phyloP scores from a whole-genome alignment of 108 stramenopile species.

The Chaetoceros muelleri region DNA sequence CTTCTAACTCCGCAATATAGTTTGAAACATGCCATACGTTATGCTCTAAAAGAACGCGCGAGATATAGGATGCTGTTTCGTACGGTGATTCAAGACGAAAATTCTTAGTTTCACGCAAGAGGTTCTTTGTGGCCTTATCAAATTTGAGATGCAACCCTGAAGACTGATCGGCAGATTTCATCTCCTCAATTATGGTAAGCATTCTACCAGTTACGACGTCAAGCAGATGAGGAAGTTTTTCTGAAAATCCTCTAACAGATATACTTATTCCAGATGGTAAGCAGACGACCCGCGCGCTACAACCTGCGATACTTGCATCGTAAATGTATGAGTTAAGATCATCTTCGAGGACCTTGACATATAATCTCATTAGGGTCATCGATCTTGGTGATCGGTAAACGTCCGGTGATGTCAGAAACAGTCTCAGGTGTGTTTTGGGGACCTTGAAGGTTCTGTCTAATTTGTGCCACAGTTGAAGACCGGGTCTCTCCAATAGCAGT shows the following conservation, averaged over 20 bases:
- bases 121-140: slow-evolving; percentile 49
- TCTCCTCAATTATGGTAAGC: slow-evolving; percentile 61
- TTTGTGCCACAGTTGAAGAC: slow-evolving; percentile 73
- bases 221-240: slow-evolving; percentile 70
- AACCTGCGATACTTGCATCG: slow-evolving; percentile 82
- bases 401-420: slow-evolving; percentile 55
- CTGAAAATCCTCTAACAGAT: slow-evolving; percentile 73
- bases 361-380: slow-evolving; percentile 77
- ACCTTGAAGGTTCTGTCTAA: slow-evolving; percentile 71
- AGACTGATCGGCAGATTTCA: slow-evolving; percentile 61
- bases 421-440: slow-evolving; percentile 56
- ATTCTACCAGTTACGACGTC: slow-evolving; percentile 66
- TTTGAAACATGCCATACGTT: slow-evolving; percentile 77
- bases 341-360: slow-evolving; percentile 67
- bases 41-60: slow-evolving; percentile 59
- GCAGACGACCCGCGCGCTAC: slow-evolving; percentile 48
- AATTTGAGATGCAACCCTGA: slow-evolving; percentile 48
- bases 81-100: slow-evolving; percentile 69
- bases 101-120: slow-evolving; percentile 82
- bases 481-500: slow-evolving; percentile 35
- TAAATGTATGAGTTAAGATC: slow-evolving; percentile 79
- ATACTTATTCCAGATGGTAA: slow-evolving; percentile 54
- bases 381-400: slow-evolving; percentile 63
- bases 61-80: slow-evolving; percentile 76
- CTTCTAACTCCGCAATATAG: slow-evolving; percentile 75